Percentiles rank a stretch among this genome's conserved stretches.
Evolutionary conservation across 2,329 filamentous ascomycete species (phyloP).

Genomic region (Aspergillus alliaceus): DNA sequence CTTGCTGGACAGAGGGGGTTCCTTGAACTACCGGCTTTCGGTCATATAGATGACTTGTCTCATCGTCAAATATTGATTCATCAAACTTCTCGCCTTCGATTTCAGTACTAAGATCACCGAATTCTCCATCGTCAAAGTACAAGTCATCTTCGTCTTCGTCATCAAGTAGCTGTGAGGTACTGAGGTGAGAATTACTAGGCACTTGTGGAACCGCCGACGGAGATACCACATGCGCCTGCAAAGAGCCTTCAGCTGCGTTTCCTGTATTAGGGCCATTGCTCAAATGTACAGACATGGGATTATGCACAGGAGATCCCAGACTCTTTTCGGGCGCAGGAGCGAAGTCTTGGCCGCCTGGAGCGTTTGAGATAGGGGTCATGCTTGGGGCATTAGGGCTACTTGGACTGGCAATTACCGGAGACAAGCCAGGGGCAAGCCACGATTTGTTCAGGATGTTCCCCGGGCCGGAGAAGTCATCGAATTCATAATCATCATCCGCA

Average conservation of each 20-base stretch:
- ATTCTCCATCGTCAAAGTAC: constrained; percentile 50
- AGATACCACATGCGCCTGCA: not conserved
- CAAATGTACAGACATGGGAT: not conserved
- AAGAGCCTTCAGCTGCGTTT: not conserved
- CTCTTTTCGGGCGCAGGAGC: not conserved
- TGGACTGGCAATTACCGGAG: constrained; percentile 37
- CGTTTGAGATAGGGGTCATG: not conserved
- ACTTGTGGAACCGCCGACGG: not conserved
- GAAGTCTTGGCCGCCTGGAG: not conserved
- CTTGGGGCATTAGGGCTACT: constrained; percentile 25
- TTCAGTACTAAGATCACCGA: constrained; percentile 39
- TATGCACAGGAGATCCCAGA: not conserved
- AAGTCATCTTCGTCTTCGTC: constrained; percentile 43
- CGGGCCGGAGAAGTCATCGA: constrained; percentile 27
- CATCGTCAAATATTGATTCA: constrained; percentile 51
- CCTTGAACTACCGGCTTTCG: constrained; percentile 29
- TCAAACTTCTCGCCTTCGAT: constrained; percentile 41
- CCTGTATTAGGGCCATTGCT: not conserved
- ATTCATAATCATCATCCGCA: constrained; percentile 42
- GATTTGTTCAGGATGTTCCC: constrained; percentile 28
- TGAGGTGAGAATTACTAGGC: not conserved
- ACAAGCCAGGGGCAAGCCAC: constrained; percentile 36
- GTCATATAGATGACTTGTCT: constrained; percentile 44
- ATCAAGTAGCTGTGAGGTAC: constrained; percentile 10
- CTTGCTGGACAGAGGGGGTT: constrained; percentile 9